Evolutionary conservation across 2,329 filamentous ascomycete genomes (phyloP).

Genomic region (Arthrinium phaeospermum): DNA sequence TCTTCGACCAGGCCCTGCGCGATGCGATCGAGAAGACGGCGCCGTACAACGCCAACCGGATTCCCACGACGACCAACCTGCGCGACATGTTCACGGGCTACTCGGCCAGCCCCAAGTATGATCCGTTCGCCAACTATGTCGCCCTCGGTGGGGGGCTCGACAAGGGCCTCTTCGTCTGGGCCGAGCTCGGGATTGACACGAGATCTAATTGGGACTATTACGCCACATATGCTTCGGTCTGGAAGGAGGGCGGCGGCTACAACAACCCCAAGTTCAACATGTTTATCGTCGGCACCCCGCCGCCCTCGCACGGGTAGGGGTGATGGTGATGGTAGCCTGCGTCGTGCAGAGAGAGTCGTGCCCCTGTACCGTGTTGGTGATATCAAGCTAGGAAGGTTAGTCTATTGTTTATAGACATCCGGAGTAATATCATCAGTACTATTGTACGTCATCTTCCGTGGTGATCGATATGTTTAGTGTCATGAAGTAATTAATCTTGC

Average conservation of each 20-base stretch:
- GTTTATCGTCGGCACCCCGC: conserved; percentile 31
- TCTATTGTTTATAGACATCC: background rate
- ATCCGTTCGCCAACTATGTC: conserved; percentile 58
- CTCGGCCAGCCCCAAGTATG: conserved; percentile 39
- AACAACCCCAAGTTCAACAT: conserved; percentile 38
- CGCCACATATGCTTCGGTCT: conserved; percentile 34
- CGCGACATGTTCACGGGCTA: conserved; percentile 38
- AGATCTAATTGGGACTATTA: conserved; percentile 38
- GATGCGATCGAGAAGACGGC: conserved; percentile 42
- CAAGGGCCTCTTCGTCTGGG: conserved; percentile 37
- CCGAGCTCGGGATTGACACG: conserved; percentile 37
- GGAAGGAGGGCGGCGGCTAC: conserved; percentile 39
- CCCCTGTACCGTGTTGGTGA: background rate
- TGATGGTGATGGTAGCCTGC: too few species aligned
- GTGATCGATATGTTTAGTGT: background rate
- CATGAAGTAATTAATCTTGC: background rate
- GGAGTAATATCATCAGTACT: background rate
- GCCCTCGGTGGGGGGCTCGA: conserved; percentile 29
- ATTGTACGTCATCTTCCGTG: background rate
- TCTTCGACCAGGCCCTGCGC: conserved; percentile 46
- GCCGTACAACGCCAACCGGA: conserved; percentile 46
- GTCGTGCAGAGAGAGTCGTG: background rate
- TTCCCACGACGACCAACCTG: conserved; percentile 36
- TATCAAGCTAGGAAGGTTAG: background rate
- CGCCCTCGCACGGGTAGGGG: conserved; percentile 34